A percentile compares a stretch with the other conserved stretches of the same genome.
Conservation (phyloP, 2,329 filamentous ascomycete species). For the Colletotrichum sp. region DNA sequence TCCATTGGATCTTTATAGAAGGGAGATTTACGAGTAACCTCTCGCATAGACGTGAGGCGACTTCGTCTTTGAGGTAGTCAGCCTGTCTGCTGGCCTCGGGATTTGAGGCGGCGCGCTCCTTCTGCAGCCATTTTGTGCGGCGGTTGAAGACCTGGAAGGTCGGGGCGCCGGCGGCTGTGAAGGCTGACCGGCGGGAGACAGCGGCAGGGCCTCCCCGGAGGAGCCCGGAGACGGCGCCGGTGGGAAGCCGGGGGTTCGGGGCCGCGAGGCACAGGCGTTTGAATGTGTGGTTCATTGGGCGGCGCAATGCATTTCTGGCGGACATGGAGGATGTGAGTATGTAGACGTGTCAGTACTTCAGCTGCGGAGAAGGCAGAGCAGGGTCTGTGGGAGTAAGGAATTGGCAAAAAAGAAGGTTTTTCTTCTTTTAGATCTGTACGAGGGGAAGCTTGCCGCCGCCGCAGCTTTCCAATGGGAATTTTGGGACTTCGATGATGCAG, state of each 20-base stretch:
- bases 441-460: neutral
- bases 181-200: conserved; percentile 60
- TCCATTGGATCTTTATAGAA: neutral
- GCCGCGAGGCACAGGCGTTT: conserved; percentile 12
- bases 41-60: conserved; percentile 84
- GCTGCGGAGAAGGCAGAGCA: neutral
- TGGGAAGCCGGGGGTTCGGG: neutral
- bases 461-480: neutral
- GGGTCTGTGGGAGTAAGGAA: neutral
- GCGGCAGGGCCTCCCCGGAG: neutral
- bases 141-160: conserved; percentile 92
- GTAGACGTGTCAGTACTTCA: neutral
- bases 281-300: conserved; percentile 16
- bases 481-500: conserved; percentile 16
- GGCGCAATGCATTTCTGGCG: conserved; percentile 16
- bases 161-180: conserved; percentile 77
- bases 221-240: neutral
- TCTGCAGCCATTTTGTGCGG: conserved; percentile 86
- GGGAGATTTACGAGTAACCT: conserved; percentile 70
- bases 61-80: conserved; percentile 94
- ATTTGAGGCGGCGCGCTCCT: conserved; percentile 80
- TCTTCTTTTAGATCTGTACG: neutral
- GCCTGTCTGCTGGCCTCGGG: conserved; percentile 76
- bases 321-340: neutral
- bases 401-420: neutral